A percentile compares a stretch with the other conserved stretches of the same genome.
phyloP scores from a whole-genome alignment of 805 yeast genomes.

The Kazachstania africana region DNA sequence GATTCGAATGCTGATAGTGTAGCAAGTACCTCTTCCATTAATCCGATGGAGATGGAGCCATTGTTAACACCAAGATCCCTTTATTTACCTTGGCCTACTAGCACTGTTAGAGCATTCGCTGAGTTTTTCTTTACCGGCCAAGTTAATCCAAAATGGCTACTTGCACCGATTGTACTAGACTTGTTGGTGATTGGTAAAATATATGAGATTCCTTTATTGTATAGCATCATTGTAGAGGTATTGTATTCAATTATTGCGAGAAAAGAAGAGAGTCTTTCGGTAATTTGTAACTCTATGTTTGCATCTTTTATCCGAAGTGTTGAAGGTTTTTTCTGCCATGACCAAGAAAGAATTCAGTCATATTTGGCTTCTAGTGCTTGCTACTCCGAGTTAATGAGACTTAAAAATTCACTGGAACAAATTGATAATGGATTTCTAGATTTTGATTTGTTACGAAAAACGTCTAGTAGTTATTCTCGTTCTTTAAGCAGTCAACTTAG shows the following conservation, averaged over 20 bases:
- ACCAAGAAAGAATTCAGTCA: constrained; percentile 13
- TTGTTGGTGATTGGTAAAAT: constrained; percentile 49
- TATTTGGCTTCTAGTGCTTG: constrained; percentile 18
- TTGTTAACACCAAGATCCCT: constrained; percentile 55
- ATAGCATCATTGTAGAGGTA: constrained; percentile 57
- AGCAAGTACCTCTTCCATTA: constrained; percentile 4
- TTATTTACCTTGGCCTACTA: constrained; percentile 55
- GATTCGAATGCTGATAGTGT: constrained; percentile 7
- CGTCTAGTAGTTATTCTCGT: constrained; percentile 26
- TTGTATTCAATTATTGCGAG: constrained; percentile 58
- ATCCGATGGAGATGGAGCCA: constrained; percentile 37
- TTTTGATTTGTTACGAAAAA: constrained; percentile 35
- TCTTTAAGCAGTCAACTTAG: too few relatives aligned
- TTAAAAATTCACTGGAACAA: constrained; percentile 43
- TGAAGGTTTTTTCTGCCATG: too few relatives aligned
- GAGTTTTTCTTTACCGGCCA: constrained; percentile 74
- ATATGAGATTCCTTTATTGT: constrained; percentile 57
- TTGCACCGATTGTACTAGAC: constrained; percentile 58
- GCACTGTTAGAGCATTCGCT: constrained; percentile 50
- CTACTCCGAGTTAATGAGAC: constrained; percentile 32
- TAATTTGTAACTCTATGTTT: constrained; percentile 17
- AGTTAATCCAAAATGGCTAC: constrained; percentile 58
- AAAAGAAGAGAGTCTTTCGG: constrained; percentile 40
- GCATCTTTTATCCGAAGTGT: too few relatives aligned
- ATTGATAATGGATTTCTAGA: constrained; percentile 49